These are phyloP conservation scores for Yarrowia keelungensis DNA, from an alignment of 805 yeast species.

Conservation along the genomic window DNA sequence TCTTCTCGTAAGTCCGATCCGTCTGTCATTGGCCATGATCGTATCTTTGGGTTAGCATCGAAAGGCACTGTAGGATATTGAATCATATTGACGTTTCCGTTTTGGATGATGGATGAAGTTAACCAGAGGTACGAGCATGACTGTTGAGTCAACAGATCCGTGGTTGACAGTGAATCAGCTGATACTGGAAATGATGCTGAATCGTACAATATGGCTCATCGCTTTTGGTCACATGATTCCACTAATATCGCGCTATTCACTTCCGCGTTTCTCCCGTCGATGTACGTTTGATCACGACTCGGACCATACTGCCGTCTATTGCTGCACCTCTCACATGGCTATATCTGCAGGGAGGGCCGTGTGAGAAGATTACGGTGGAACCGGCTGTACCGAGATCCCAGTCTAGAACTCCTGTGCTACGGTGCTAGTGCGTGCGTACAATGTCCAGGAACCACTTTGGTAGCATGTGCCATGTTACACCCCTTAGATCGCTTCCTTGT, in stretches of 20 bases:
- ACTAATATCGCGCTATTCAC: neutral
- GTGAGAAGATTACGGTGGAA: neutral
- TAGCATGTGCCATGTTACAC: too few species aligned
- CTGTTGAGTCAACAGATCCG: too few species aligned
- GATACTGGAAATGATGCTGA: too few species aligned
- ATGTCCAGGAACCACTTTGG: too few species aligned
- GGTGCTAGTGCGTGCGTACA: too few species aligned
- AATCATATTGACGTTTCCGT: slow-evolving; percentile 3
- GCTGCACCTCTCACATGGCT: slow-evolving; percentile 22
- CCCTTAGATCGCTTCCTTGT: too few species aligned
- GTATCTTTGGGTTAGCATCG: neutral
- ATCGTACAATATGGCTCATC: too few species aligned
- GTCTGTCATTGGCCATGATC: neutral
- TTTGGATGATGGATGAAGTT: neutral
- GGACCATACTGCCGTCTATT: neutral
- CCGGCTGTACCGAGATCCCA: too few species aligned
- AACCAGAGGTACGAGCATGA: too few species aligned
- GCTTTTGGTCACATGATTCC: neutral
- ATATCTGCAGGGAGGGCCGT: slow-evolving; percentile 5
- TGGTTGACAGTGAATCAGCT: too few species aligned
- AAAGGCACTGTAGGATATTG: slow-evolving; percentile 1
- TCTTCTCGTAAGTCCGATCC: neutral
- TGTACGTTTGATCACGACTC: slow-evolving; percentile 30
- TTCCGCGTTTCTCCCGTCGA: neutral
- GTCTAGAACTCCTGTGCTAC: neutral